Percentiles rank a stretch among this genome's conserved stretches.
These are phyloP conservation scores for Raffaelea ambrosiae DNA, from an alignment of 2,329 filamentous ascomycete species.

Conservation along the genomic window DNA sequence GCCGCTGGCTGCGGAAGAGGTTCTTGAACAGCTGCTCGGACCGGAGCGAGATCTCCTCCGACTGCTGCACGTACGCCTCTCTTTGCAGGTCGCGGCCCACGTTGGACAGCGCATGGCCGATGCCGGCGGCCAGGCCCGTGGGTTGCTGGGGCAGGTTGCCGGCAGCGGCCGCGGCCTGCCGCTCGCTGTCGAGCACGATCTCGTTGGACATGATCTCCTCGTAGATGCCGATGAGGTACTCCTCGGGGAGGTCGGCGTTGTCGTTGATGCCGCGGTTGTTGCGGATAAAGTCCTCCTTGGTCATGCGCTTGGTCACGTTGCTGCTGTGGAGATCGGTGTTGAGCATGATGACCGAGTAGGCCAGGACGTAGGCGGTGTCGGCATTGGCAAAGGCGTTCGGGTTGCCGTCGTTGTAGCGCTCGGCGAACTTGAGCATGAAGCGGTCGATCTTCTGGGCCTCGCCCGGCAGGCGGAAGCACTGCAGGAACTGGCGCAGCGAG, in stretches of 20 bases:
- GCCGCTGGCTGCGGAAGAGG: constrained; percentile 79
- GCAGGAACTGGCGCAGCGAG: constrained; percentile 80
- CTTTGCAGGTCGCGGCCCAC: constrained; percentile 85
- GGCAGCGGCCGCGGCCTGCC: constrained; percentile 76
- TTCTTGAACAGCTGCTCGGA: constrained; percentile 86
- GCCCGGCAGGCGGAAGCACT: constrained; percentile 88
- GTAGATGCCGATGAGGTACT: constrained; percentile 82
- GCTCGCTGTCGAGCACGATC: constrained; percentile 89
- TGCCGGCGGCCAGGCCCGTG: constrained; percentile 66
- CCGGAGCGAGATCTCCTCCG: constrained; percentile 74
- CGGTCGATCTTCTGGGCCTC: constrained; percentile 99
- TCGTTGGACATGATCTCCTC: constrained; percentile 89
- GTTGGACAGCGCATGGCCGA: constrained; percentile 84
- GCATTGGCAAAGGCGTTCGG: constrained; percentile 97
- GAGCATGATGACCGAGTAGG: constrained; percentile 93
- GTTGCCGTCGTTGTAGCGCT: constrained; percentile 89
- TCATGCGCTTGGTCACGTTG: constrained; percentile 82
- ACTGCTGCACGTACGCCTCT: constrained; percentile 90
- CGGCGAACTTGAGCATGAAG: constrained; percentile 98
- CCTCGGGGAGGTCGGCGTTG: constrained; percentile 82
- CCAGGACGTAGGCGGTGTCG: constrained; percentile 91
- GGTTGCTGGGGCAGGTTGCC: constrained; percentile 45
- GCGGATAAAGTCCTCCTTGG: constrained; percentile 95
- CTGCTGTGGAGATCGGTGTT: constrained; percentile 93
- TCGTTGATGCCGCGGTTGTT: constrained; percentile 99